Evolutionary conservation across 257 asterid species (phyloP).

Genomic region (Euphrasia confusa): DNA sequence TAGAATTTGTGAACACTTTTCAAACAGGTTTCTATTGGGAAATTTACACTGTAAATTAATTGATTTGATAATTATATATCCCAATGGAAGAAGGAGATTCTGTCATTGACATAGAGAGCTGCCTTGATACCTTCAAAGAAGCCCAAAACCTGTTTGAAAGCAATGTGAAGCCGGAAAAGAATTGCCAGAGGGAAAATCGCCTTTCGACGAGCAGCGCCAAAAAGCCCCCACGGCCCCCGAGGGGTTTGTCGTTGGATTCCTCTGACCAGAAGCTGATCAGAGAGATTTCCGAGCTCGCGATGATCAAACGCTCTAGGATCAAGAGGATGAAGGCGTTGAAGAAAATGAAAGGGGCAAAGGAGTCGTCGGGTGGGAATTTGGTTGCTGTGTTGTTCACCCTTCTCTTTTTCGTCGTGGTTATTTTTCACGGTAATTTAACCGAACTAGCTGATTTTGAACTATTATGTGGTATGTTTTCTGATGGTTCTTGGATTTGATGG

Average conservation of each 20-base stretch:
- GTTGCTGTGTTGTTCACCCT: slow-evolving; percentile 62
- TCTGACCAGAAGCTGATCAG: slow-evolving; percentile 78
- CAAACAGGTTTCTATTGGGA: too few relatives aligned
- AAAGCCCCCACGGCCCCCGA: slow-evolving; percentile 82
- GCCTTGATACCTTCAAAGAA: too few relatives aligned
- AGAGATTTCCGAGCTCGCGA: slow-evolving; percentile 61
- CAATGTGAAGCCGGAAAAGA: not conserved
- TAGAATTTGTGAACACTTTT: too few relatives aligned
- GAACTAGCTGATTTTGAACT: too few relatives aligned
- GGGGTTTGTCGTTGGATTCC: slow-evolving; percentile 64
- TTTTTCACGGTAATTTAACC: slow-evolving; percentile 48
- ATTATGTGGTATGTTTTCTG: not conserved
- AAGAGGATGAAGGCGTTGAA: slow-evolving; percentile 72
- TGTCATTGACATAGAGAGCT: too few relatives aligned
- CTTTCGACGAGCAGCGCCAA: slow-evolving; percentile 39
- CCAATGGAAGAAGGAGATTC: too few relatives aligned
- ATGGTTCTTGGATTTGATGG: too few relatives aligned
- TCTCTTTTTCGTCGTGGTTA: slow-evolving; percentile 53
- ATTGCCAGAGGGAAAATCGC: slow-evolving; percentile 42
- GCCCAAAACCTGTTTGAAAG: too few relatives aligned
- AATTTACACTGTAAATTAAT: too few relatives aligned
- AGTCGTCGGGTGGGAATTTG: slow-evolving; percentile 48
- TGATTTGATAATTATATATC: too few relatives aligned
- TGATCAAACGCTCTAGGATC: slow-evolving; percentile 62
- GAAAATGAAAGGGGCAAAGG: slow-evolving; percentile 60